Percentiles rank a stretch among this genome's conserved stretches.
Conservation (phyloP, 768 basidiomycete species). For the Leccinum obscurum region DNA sequence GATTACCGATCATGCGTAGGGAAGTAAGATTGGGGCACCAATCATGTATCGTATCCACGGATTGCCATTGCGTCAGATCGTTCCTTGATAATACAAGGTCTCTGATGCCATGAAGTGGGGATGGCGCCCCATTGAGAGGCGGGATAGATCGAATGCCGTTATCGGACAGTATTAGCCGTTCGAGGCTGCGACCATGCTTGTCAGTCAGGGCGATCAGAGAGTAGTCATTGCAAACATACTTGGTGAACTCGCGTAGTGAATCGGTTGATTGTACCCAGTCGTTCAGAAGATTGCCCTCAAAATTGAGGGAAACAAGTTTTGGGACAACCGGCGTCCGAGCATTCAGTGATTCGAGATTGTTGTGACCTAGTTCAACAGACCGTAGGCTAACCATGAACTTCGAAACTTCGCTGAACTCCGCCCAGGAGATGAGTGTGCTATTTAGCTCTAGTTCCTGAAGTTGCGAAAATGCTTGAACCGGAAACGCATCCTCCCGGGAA, state of each 20-base stretch:
- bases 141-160: slow-evolving; percentile 60
- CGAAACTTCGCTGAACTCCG: slow-evolving; percentile 54
- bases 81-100: slow-evolving; percentile 69
- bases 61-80: slow-evolving; percentile 54
- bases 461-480: slow-evolving; percentile 45
- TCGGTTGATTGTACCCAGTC: slow-evolving; percentile 55
- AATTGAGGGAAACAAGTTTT: slow-evolving; percentile 55
- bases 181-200: slow-evolving; percentile 41
- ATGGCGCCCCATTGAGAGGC: slow-evolving; percentile 7
- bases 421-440: slow-evolving; percentile 70
- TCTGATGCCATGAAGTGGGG: slow-evolving; percentile 42
- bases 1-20: slow-evolving; percentile 63
- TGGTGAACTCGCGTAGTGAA: slow-evolving; percentile 43
- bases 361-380: slow-evolving; percentile 71
- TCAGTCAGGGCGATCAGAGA: slow-evolving; percentile 9
- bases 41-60: slow-evolving; percentile 59
- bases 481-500: slow-evolving; percentile 21
- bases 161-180: slow-evolving; percentile 63
- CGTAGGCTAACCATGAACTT: slow-evolving; percentile 53
- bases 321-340: slow-evolving; percentile 15
- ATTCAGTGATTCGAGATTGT: slow-evolving; percentile 45
- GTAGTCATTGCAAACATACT: slow-evolving; percentile 35
- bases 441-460: slow-evolving; percentile 74
- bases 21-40: slow-evolving; percentile 73
- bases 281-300: slow-evolving; percentile 64